A percentile compares a stretch with the other conserved stretches of the same genome.
These are phyloP conservation scores for Cinnamomum micranthum DNA, from an alignment of 164 flowering plant species.

Conservation along the genomic window DNA sequence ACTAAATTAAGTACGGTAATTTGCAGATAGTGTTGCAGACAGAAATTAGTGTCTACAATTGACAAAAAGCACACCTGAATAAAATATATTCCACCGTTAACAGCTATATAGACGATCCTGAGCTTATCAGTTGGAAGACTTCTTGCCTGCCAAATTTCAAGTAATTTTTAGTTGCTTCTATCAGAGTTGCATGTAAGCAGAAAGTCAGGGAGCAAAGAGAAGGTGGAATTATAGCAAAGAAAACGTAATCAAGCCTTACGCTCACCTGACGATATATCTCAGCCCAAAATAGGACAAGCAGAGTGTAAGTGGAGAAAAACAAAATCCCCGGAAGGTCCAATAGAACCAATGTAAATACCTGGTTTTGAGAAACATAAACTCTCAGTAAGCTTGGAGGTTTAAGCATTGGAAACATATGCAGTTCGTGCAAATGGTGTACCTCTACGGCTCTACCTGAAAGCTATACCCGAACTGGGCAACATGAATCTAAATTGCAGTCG, in stretches of 20 bases:
- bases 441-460: no score
- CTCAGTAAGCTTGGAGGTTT: not conserved
- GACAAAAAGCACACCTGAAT: conserved; percentile 51
- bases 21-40: no score
- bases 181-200: not conserved
- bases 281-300: conserved; percentile 96
- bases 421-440: not conserved
- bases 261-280: conserved; percentile 93
- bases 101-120: conserved; percentile 51
- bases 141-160: conserved; percentile 55
- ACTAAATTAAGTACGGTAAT: no score
- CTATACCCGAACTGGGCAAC: no score
- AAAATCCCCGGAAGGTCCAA: conserved; percentile 87
- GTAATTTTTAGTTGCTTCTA: not conserved
- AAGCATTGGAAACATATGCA: not conserved
- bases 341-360: conserved; percentile 60
- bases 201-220: not conserved
- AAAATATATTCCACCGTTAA: conserved; percentile 61
- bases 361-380: conserved; percentile 8
- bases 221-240: not conserved
- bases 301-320: conserved; percentile 92
- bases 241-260: conserved; percentile 17
- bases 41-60: not conserved
- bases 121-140: conserved; percentile 89
- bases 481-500: not conserved